Conservation (phyloP, 2,329 filamentous ascomycete species). For the Aspergillus ustus region DNA sequence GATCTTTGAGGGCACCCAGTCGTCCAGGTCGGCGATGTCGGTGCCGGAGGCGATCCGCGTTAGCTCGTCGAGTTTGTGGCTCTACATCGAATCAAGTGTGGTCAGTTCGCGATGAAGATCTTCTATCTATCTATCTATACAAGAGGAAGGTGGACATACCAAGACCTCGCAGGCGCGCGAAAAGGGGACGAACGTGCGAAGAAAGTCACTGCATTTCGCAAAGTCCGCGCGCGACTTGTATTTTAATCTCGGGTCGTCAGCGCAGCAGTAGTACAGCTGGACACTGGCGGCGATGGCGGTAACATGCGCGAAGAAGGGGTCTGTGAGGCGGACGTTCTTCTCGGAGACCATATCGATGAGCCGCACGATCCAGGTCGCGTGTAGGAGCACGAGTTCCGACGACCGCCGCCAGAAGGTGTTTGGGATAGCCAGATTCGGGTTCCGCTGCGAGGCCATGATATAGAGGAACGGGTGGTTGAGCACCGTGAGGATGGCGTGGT, state of each 20-base stretch:
- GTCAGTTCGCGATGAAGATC: too few species aligned
- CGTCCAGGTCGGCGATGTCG: slow-evolving; percentile 52
- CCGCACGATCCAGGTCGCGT: slow-evolving; percentile 59
- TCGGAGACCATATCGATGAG: slow-evolving; percentile 61
- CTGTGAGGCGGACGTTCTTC: slow-evolving; percentile 54
- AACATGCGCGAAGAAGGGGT: slow-evolving; percentile 58
- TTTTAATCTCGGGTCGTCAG: slow-evolving; percentile 54
- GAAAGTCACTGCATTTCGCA: slow-evolving; percentile 55
- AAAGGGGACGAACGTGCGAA: slow-evolving; percentile 54
- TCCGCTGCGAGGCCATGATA: slow-evolving; percentile 57
- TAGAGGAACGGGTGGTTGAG: slow-evolving; percentile 61
- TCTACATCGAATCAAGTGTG: slow-evolving; percentile 34
- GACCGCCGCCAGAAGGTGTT: slow-evolving; percentile 61
- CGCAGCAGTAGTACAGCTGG: slow-evolving; percentile 60
- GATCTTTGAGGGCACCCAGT: slow-evolving; percentile 59
- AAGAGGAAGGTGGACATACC: slow-evolving; percentile 37
- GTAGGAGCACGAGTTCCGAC: slow-evolving; percentile 56
- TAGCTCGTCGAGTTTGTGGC: slow-evolving; percentile 55
- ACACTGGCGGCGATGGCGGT: slow-evolving; percentile 59
- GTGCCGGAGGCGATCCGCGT: slow-evolving; percentile 56
- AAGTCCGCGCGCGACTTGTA: slow-evolving; percentile 59
- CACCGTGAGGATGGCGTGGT: slow-evolving; percentile 57
- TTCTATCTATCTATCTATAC: too few species aligned
- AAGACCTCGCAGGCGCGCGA: slow-evolving; percentile 53
- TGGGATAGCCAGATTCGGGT: slow-evolving; percentile 56